phyloP scores from a whole-genome alignment of 2,329 filamentous ascomycete genomes.

The Harringtonia lauricola region DNA sequence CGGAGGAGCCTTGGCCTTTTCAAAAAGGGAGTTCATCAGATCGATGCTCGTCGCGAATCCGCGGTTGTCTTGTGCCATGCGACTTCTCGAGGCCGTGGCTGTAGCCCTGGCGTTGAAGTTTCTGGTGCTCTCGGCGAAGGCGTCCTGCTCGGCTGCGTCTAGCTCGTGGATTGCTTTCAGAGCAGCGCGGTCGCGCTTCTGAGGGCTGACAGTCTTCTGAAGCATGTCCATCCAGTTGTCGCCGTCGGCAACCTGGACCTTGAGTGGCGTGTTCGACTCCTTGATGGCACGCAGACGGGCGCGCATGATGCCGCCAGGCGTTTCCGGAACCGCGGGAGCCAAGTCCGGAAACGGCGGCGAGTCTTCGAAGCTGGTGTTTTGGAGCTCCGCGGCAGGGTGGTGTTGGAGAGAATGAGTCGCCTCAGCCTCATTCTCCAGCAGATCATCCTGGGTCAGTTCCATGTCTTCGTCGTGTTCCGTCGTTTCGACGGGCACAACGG shows the following conservation, averaged over 20 bases:
- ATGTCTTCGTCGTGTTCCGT: conserved; percentile 52
- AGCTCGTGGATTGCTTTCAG: conserved; percentile 47
- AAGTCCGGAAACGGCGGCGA: conserved; percentile 38
- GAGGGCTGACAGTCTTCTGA: conserved; percentile 84
- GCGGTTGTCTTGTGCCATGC: conserved; percentile 35
- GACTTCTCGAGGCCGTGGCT: conserved; percentile 14
- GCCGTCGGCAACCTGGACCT: conserved; percentile 52
- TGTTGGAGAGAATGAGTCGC: conserved; percentile 66
- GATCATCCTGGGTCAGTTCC: conserved; percentile 65
- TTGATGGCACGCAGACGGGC: conserved; percentile 54
- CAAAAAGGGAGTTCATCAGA: conserved; percentile 90
- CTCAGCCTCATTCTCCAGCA: conserved; percentile 60
- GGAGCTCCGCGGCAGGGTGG: conserved; percentile 66
- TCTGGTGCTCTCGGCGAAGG: conserved; percentile 18
- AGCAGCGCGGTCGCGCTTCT: conserved; percentile 79
- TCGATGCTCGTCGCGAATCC: conserved; percentile 85
- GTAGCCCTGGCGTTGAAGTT: conserved; percentile 11
- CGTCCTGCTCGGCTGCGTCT: conserved; percentile 40
- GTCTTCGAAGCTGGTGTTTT: conserved; percentile 21
- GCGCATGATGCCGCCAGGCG: conserved; percentile 50
- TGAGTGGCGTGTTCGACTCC: conserved; percentile 45
- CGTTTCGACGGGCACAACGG: conserved; percentile 38
- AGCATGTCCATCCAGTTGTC: conserved; percentile 93
- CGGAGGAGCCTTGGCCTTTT: conserved; percentile 51
- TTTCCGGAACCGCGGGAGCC: conserved; percentile 33